Evolutionary conservation across 1,284 basidiomycete genomes (phyloP).

Genomic region (Wallemia hederae): DNA sequence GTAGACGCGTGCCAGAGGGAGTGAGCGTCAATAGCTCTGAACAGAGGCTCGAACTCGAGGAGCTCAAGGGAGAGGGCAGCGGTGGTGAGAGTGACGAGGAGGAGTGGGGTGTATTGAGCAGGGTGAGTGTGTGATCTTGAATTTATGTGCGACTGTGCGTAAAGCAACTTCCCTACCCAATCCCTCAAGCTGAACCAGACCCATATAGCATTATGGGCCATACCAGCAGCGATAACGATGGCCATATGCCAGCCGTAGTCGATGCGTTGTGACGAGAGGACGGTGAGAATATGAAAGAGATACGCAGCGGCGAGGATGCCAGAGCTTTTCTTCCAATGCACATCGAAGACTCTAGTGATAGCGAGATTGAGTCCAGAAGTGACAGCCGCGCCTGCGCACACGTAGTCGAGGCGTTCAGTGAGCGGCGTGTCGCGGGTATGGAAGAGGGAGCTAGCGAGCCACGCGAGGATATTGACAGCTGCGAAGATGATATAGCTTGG

Average conservation of each 20-base stretch:
- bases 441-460: constrained; percentile 76
- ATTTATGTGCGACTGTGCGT: constrained; percentile 3
- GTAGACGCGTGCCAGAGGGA: constrained; percentile 80
- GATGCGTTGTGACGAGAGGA: constrained; percentile 28
- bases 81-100: constrained; percentile 41
- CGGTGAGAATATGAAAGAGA: constrained; percentile 36
- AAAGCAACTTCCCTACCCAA: constrained; percentile 5
- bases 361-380: constrained; percentile 43
- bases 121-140: neutral
- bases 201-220: constrained; percentile 50
- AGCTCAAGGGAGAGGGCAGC: constrained; percentile 55
- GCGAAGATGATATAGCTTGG: constrained; percentile 39
- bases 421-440: constrained; percentile 59
- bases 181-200: constrained; percentile 23
- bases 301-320: constrained; percentile 17
- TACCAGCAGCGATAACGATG: constrained; percentile 49
- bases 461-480: constrained; percentile 52
- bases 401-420: constrained; percentile 86
- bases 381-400: constrained; percentile 63
- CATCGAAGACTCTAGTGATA: constrained; percentile 30
- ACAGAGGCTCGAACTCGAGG: constrained; percentile 65
- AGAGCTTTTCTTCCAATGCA: neutral
- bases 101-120: constrained; percentile 19
- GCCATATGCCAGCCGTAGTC: constrained; percentile 87
- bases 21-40: constrained; percentile 63